A percentile compares a stretch with the other conserved stretches of the same genome.
phyloP scores from a whole-genome alignment of 2,329 filamentous ascomycete genomes.

The Fusarium miscanthi region DNA sequence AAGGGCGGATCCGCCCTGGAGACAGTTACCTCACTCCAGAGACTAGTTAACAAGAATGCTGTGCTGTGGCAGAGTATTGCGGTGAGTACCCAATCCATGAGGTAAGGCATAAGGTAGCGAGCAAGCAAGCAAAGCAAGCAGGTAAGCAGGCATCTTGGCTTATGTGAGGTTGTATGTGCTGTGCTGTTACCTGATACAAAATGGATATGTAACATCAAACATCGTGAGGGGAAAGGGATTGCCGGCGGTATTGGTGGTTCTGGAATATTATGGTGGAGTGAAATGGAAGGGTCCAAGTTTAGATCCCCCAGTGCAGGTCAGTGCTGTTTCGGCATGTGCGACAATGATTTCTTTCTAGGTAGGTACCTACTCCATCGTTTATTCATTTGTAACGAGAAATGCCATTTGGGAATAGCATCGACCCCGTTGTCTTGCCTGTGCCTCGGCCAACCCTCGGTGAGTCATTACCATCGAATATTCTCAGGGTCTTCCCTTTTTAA shows the following conservation, averaged over 20 bases:
- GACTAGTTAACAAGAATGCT: background rate
- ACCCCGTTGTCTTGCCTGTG: background rate
- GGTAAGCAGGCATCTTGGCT: background rate
- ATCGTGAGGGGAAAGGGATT: conserved; percentile 17
- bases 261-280: conserved; percentile 7
- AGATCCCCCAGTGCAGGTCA: background rate
- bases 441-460: conserved; percentile 17
- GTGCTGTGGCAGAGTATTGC: conserved; percentile 24
- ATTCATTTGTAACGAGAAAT: background rate
- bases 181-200: conserved; percentile 35
- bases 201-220: conserved; percentile 4
- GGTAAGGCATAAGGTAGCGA: background rate
- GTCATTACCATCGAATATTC: conserved; percentile 2
- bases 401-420: conserved; percentile 14
- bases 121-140: background rate
- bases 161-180: conserved; percentile 9
- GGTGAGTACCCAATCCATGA: conserved; percentile 31
- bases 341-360: background rate
- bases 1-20: conserved; percentile 17
- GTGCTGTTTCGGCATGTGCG: conserved; percentile 2
- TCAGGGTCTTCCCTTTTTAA: conserved; percentile 15
- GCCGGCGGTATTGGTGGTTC: conserved; percentile 26
- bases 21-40: background rate
- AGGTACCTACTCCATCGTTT: background rate
- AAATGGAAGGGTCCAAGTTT: conserved; percentile 1